A percentile compares a stretch with the other conserved stretches of the same genome.
These are phyloP conservation scores for Sambucus nigra DNA, from an alignment of 129 eudicot species.

Conservation along the genomic window DNA sequence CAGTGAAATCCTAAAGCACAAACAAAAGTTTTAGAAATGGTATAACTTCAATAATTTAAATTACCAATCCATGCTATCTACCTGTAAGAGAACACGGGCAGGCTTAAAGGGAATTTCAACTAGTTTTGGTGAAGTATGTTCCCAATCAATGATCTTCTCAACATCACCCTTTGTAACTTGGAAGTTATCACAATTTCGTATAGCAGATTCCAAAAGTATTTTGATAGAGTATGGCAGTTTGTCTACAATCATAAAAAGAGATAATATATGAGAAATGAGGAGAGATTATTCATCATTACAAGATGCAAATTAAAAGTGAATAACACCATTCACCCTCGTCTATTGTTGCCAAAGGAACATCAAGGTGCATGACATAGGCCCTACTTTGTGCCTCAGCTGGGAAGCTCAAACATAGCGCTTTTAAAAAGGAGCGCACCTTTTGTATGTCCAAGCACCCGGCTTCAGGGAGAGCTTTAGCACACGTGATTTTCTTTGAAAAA, in stretches of 20 bases:
- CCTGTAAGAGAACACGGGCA: conserved; percentile 98
- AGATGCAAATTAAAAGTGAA: too few species aligned
- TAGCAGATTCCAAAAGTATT: conserved; percentile 92
- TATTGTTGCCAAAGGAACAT: too few species aligned
- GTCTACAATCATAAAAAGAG: conserved; percentile 35
- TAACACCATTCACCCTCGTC: too few species aligned
- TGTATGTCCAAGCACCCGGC: too few species aligned
- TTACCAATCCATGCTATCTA: conserved; percentile 11
- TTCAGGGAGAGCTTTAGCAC: too few species aligned
- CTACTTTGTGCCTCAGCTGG: too few species aligned
- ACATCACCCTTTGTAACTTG: conserved; percentile 90
- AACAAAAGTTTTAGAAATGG: background rate
- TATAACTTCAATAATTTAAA: background rate
- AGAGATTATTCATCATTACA: too few species aligned
- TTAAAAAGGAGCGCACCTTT: too few species aligned
- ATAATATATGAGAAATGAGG: too few species aligned
- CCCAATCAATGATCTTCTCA: conserved; percentile 98
- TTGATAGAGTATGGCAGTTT: conserved; percentile 87
- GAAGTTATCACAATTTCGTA: conserved; percentile 91
- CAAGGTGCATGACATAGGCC: too few species aligned
- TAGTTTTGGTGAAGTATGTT: conserved; percentile 81
- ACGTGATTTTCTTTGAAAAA: too few species aligned
- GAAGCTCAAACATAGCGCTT: too few species aligned
- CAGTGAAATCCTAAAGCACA: conserved; percentile 71
- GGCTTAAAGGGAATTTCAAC: conserved; percentile 99